These are phyloP conservation scores for Penicillium psychrofluorescens DNA, from an alignment of 495 filamentous ascomycete species.

Conservation along the genomic window DNA sequence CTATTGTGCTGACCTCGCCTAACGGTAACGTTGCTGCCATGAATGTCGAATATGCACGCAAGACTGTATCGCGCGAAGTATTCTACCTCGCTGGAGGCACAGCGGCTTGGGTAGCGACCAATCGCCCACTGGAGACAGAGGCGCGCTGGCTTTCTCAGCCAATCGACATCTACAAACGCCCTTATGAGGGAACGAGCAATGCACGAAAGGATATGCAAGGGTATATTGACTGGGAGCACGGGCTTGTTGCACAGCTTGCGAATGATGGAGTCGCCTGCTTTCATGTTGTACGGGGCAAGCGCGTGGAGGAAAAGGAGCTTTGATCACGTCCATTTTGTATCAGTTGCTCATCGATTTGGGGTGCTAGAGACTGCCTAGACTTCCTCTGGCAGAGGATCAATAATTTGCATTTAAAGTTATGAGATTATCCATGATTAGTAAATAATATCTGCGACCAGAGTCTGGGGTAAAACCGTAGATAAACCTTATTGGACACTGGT, in stretches of 20 bases:
- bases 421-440: no score
- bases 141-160: constrained; percentile 14
- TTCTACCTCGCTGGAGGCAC: constrained; percentile 14
- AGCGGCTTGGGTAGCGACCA: constrained; percentile 12
- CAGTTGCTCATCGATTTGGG: no score
- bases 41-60: constrained; percentile 17
- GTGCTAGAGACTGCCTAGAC: no score
- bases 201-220: constrained; percentile 21
- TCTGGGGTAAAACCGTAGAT: no score
- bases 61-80: constrained; percentile 2
- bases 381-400: no score
- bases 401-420: no score
- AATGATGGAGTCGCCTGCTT: constrained; percentile 19
- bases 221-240: constrained; percentile 24
- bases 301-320: no score
- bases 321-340: no score
- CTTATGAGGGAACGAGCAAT: constrained; percentile 20
- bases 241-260: constrained; percentile 18
- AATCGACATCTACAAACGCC: constrained; percentile 20
- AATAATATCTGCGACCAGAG: no score
- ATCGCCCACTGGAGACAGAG: constrained; percentile 12
- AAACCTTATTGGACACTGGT: no score
- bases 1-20: constrained; percentile 19
- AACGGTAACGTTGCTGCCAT: constrained; percentile 31
- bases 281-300: constrained; percentile 9